Base-by-base conservation (phyloP, 106 monocot genomes). In the Dioscorea dumetorum region DNA sequence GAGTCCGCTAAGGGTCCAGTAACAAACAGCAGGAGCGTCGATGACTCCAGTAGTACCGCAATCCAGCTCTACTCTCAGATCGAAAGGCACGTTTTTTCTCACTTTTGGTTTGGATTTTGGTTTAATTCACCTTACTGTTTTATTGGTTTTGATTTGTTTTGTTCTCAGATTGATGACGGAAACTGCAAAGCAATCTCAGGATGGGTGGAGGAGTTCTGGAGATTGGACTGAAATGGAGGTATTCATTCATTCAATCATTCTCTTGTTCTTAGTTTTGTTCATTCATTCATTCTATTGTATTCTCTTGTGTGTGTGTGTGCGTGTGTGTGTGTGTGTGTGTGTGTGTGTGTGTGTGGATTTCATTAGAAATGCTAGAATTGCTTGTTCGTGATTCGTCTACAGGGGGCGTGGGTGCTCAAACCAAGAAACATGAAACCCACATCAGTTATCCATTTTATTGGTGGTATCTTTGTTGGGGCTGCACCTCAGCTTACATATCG, bases 401-500 rank as follows among this genome's bases (percentile, higher is more conserved):
- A 97, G 95, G 95, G 91, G 70, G 76, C 91, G 48, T 97, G 91
- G 91, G 88, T 97, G 68, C 80, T 97, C 65, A 82, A 63, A 79
- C 88, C 95, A 62, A 86, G 78, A 84, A 70, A 74, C 16, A 28
- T 34, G 66, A 79, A 58, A 49, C 95, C 95, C 51, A 78, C 79
- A 20, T 77, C 80, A 60, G 77, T 97, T 60, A 73, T 84, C 57
- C 95, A 97, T 76, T 97, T 97, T 77, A 57, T 97, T 79, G 95
- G 95, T 72, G 95, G 91, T 50, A 78, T 87, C 33, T 91, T 97
- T 80, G 95, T 97, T 76, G 95, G 95, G 61, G 95, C 95, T 74
- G 95, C 95, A 17, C 91, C 95, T 78, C 95, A 97, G 59, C 81
- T 97, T 54, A 97, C 91, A 23, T 97, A 97, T 64, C 88, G 95